phyloP scores from a whole-genome alignment of 495 filamentous ascomycete species.

The Tuber brumale region DNA sequence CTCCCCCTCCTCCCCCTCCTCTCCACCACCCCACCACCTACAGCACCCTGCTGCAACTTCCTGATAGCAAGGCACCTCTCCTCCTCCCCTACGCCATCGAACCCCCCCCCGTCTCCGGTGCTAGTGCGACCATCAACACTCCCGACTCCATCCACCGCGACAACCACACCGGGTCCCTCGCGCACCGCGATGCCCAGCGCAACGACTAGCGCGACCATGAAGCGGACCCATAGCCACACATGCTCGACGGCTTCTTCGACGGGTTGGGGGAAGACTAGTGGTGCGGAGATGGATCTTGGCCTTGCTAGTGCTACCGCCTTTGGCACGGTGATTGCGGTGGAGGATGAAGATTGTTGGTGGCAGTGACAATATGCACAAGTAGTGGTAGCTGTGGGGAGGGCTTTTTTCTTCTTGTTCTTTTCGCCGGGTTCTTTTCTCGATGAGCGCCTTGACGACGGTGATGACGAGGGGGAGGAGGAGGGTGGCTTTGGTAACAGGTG shows the following conservation, averaged over 20 bases:
- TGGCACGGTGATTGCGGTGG: not conserved
- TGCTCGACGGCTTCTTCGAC: slow-evolving; percentile 39
- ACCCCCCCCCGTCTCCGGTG: slow-evolving; percentile 8
- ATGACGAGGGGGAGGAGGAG: not conserved
- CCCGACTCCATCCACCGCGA: slow-evolving; percentile 30
- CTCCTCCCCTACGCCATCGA: slow-evolving; percentile 36
- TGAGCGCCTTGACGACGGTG: not conserved
- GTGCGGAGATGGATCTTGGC: not conserved
- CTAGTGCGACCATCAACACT: not conserved
- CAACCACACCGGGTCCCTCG: slow-evolving; percentile 38
- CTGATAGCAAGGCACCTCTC: slow-evolving; percentile 32
- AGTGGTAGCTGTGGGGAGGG: not conserved
- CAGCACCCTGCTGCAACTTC: slow-evolving; percentile 14
- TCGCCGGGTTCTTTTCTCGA: not conserved
- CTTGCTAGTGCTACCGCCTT: not conserved
- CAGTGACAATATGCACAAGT: not conserved
- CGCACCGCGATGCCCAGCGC: slow-evolving; percentile 41
- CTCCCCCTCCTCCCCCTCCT: slow-evolving; percentile 13
- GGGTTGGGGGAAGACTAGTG: slow-evolving; percentile 4
- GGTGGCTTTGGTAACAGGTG: not conserved
- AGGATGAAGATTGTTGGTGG: not conserved
- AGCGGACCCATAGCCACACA: slow-evolving; percentile 42
- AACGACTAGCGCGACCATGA: slow-evolving; percentile 41
- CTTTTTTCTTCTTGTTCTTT: slow-evolving; percentile 3
- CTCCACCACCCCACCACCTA: slow-evolving; percentile 7